phyloP scores from a whole-genome alignment of 768 basidiomycete genomes.

The Coprinopsis cinerea region DNA sequence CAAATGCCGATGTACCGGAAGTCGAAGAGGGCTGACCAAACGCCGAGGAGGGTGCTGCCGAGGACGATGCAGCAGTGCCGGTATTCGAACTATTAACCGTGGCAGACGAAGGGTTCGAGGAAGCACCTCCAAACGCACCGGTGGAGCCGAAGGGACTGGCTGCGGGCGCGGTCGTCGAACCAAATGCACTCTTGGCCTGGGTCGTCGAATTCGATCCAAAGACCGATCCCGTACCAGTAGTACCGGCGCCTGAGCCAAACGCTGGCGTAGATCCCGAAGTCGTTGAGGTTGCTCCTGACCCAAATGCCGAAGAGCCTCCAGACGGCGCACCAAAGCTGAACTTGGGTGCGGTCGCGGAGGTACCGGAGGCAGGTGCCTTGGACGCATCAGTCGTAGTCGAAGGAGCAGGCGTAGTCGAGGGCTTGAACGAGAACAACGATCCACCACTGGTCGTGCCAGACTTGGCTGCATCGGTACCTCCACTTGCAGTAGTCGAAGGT shows the following conservation, averaged over 20 bases:
- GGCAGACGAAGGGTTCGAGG: not conserved
- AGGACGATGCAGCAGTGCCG: not conserved
- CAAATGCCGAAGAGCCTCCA: not conserved
- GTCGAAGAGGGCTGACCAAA: conserved; percentile 1
- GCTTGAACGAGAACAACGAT: not conserved
- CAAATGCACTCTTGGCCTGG: not conserved
- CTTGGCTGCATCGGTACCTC: not conserved
- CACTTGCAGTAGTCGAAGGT: not conserved
- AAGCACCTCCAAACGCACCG: not conserved
- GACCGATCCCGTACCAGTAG: not conserved
- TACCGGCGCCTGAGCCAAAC: not conserved
- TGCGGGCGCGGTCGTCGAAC: not conserved
- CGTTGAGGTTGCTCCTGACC: not conserved
- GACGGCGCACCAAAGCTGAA: conserved; percentile 2
- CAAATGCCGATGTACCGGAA: not conserved
- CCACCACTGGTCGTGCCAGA: not conserved
- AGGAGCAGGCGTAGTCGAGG: too few relatives aligned
- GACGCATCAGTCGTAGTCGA: conserved; percentile 14
- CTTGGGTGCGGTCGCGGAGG: conserved; percentile 9
- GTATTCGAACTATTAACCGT: not conserved
- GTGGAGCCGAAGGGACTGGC: not conserved
- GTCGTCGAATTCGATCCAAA: not conserved
- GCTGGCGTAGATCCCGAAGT: not conserved
- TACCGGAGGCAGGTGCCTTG: conserved; percentile 12
- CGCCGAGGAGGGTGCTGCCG: not conserved